These are phyloP conservation scores for Clavaria fumosa DNA, from an alignment of 768 basidiomycete species.

Conservation along the genomic window DNA sequence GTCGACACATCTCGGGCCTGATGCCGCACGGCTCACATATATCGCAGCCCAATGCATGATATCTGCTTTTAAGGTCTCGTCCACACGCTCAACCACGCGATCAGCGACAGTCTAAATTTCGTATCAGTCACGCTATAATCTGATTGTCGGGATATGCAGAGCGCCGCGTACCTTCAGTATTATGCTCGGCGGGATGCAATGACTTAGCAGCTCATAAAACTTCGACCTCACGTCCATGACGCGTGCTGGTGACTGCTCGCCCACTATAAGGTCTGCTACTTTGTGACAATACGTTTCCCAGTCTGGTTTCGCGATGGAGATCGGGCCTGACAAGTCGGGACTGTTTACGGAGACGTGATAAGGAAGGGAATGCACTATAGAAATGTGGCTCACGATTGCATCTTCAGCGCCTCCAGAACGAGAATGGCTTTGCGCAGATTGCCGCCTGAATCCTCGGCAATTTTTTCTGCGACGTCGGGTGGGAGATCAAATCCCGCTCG, in stretches of 20 bases:
- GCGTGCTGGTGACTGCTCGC: slow-evolving; percentile 77
- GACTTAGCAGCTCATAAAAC: slow-evolving; percentile 88
- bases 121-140: slow-evolving; percentile 4
- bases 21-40: slow-evolving; percentile 44
- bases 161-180: slow-evolving; percentile 61
- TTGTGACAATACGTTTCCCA: slow-evolving; percentile 97
- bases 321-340: slow-evolving; percentile 65
- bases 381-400: slow-evolving; percentile 64
- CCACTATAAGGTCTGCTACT: slow-evolving; percentile 78
- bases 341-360: slow-evolving; percentile 22
- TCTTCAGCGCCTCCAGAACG: slow-evolving; percentile 88
- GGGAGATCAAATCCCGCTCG: slow-evolving; percentile 79
- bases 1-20: not conserved
- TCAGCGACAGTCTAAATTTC: slow-evolving; percentile 71
- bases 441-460: slow-evolving; percentile 69
- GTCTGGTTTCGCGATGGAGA: slow-evolving; percentile 90
- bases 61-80: slow-evolving; percentile 81
- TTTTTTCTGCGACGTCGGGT: slow-evolving; percentile 53
- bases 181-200: slow-evolving; percentile 90
- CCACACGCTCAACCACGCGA: slow-evolving; percentile 71
- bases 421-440: slow-evolving; percentile 92
- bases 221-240: slow-evolving; percentile 88
- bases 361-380: not conserved
- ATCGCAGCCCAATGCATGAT: slow-evolving; percentile 98
- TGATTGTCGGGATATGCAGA: not conserved